Evolutionary conservation across 2,329 filamentous ascomycete species (phyloP), one percentile per base, ranked within the genome.

Genomic region (Lachnellula subtilissima): DNA sequence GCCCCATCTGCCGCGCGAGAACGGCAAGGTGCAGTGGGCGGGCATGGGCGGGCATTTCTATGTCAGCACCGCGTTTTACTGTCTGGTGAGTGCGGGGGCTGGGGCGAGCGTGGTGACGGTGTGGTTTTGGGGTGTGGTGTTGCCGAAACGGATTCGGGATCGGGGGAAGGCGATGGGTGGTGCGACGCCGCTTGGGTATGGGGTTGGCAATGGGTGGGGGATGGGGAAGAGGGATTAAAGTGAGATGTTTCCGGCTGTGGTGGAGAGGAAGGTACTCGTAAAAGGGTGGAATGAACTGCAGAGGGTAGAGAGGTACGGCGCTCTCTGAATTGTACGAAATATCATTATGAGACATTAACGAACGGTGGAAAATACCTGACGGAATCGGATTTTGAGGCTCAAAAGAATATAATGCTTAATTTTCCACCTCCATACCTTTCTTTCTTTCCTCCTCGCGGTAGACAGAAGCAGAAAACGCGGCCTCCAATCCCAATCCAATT

Each of bases 1-100:
- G 23, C 86, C 88, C 0, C 77, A 79, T 39, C 75, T 93, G 61
- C 89, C 88, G 61, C 81, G 80, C 70, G 83, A 78, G n/a, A 83
- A 85, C 70, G 84, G 84, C 11, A 77, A 75, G 58, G 81, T 86
- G 5, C 82, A 85, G 71, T 86, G 84, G 84, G 76, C 80, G 57
- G 84, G 84, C 3, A 78, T 86, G 72, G 83, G 83, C 15, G 82
- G 83, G 0, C 83, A 86, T 61, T 76, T 86, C 35, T 85, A 83
- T 66, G 80, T 82, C 7, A 84, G 81, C 69, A 86, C 82, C 35
- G 71, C 86, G 0, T 85, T 86, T 58, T 86, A 86, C 71, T 76
- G 78, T 56, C 63, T 86, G 9, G 76, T 84, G 2, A 80, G 80
- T 6, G 85, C 85, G 63, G 70, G 77, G 12, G 81, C 83, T 0